phyloP scores from a whole-genome alignment of 2,329 filamentous ascomycete species.

The Trichoderma oligosporum region DNA sequence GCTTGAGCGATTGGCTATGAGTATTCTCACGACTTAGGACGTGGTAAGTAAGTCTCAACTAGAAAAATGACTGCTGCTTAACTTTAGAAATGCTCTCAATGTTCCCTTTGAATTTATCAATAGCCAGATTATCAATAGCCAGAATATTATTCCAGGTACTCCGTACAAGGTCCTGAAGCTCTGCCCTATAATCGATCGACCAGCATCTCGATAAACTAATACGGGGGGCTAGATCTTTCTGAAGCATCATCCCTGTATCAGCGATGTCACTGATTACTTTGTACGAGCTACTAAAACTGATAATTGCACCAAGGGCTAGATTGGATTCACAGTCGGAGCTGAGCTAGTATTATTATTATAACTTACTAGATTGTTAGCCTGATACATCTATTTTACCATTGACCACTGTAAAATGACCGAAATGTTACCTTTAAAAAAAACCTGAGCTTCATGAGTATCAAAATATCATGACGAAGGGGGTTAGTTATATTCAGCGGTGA shows the following conservation, averaged over 20 bases:
- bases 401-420: too few species aligned
- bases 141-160: background rate
- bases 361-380: too few species aligned
- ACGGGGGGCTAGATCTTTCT: slow-evolving; percentile 1
- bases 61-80: too few species aligned
- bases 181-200: background rate
- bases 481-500: too few species aligned
- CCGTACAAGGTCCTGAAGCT: background rate
- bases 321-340: too few species aligned
- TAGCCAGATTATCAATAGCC: background rate
- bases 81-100: too few species aligned
- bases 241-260: background rate
- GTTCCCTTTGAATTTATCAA: too few species aligned
- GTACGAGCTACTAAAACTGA: too few species aligned
- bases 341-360: background rate
- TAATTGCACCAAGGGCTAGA: too few species aligned
- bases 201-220: slow-evolving; percentile 7
- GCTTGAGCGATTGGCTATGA: background rate
- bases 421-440: background rate
- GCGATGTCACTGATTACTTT: background rate
- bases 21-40: too few species aligned
- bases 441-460: background rate
- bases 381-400: too few species aligned
- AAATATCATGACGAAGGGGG: background rate
- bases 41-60: too few species aligned